Evolutionary conservation across 257 asterid genomes (phyloP).

Genomic region (Rauvolfia tetraphylla): DNA sequence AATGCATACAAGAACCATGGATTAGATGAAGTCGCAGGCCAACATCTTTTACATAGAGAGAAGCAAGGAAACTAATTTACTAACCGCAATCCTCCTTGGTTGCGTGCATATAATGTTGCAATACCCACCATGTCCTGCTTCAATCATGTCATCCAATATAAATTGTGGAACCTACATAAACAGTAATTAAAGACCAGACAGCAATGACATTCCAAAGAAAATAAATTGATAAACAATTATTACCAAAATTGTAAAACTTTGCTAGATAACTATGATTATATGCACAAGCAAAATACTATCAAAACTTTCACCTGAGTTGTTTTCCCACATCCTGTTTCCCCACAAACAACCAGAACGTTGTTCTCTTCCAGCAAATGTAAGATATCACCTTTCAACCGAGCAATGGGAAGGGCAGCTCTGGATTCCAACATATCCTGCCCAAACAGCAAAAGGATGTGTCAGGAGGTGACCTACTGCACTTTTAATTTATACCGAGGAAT

Average conservation of each 20-base stretch:
- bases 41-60: neutral
- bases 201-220: slow-evolving; percentile 1
- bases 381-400: slow-evolving; percentile 69
- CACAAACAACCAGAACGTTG: slow-evolving; percentile 81
- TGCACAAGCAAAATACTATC: slow-evolving; percentile 8
- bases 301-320: slow-evolving; percentile 80
- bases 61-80: slow-evolving; percentile 30
- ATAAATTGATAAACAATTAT: neutral
- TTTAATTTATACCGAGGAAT: neutral
- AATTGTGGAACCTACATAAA: slow-evolving; percentile 87
- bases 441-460: slow-evolving; percentile 11
- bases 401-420: slow-evolving; percentile 82
- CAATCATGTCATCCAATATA: slow-evolving; percentile 91
- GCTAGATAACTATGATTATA: slow-evolving; percentile 8
- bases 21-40: slow-evolving; percentile 3
- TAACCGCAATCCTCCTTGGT: slow-evolving; percentile 98
- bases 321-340: slow-evolving; percentile 99
- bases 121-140: slow-evolving; percentile 75
- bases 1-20: neutral
- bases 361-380: slow-evolving; percentile 63
- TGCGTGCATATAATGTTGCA: slow-evolving; percentile 95
- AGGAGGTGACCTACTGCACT: neutral
- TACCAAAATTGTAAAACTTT: neutral
- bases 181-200: slow-evolving; percentile 22
- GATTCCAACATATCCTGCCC: slow-evolving; percentile 73